Percentiles rank a stretch among this genome's conserved stretches.
phyloP scores from a whole-genome alignment of 805 yeast genomes.

The Candida xiaguanensis region DNA sequence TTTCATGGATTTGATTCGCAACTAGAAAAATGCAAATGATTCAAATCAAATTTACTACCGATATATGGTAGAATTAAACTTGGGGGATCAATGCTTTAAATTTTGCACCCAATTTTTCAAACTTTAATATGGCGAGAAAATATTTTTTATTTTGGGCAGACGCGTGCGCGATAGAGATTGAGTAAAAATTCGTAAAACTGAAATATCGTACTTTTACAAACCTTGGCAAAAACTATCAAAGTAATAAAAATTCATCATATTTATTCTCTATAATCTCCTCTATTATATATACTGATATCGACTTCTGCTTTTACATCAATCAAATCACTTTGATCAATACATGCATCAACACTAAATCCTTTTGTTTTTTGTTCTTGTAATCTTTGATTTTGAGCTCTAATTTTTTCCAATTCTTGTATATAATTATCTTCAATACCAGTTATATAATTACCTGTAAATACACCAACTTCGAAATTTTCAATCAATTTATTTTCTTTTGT shows the following conservation, averaged over 20 bases:
- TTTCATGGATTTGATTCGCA: no score
- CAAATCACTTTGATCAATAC: constrained; percentile 40
- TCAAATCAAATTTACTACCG: no score
- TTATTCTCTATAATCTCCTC: constrained; percentile 45
- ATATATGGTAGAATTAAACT: no score
- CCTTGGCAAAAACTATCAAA: no score
- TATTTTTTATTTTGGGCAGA: no score
- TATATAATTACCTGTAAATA: constrained; percentile 88
- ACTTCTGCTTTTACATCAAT: constrained; percentile 77
- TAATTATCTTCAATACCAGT: constrained; percentile 91
- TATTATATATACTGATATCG: constrained; percentile 54
- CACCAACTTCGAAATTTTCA: constrained; percentile 87
- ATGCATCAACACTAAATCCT: constrained; percentile 42
- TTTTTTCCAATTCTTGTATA: constrained; percentile 73
- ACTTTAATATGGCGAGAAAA: no score
- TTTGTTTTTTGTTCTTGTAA: constrained; percentile 34
- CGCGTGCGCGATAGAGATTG: no score
- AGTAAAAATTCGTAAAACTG: neutral
- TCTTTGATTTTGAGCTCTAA: constrained; percentile 74
- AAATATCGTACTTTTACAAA: neutral
- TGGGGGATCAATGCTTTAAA: no score
- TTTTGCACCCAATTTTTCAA: no score
- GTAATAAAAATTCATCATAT: no score
- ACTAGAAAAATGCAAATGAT: no score
- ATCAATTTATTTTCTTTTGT: constrained; percentile 36